Conservation (phyloP, 1,139 yeast genomes). For the Scheffersomyces segobiensis region DNA sequence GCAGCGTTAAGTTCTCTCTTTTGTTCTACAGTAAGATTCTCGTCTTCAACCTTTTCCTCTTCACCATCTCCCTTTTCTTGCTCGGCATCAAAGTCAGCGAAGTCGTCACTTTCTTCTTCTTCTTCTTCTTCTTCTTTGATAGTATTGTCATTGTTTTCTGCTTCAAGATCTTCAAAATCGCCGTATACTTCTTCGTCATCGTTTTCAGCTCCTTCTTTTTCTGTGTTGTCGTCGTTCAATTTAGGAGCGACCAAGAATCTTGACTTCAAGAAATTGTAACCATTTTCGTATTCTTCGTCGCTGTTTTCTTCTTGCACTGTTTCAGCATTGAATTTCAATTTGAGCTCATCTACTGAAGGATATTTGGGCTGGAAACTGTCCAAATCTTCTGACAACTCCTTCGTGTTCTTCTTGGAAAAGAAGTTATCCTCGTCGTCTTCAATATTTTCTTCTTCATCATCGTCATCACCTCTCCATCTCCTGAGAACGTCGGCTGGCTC, state of each 20-base stretch:
- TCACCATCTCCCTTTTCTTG: conserved; percentile 40
- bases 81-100: conserved; percentile 59
- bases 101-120: conserved; percentile 40
- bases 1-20: conserved; percentile 81
- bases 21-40: conserved; percentile 57
- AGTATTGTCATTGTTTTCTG: conserved; percentile 19
- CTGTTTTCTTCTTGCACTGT: conserved; percentile 30
- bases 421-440: conserved; percentile 58
- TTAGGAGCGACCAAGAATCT: conserved; percentile 74
- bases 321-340: conserved; percentile 52
- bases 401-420: conserved; percentile 52
- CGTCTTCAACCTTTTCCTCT: conserved; percentile 36
- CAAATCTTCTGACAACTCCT: conserved; percentile 28
- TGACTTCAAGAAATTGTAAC: conserved; percentile 49
- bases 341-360: conserved; percentile 51
- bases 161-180: conserved; percentile 78
- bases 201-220: conserved; percentile 36
- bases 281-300: conserved; percentile 45
- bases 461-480: conserved; percentile 66
- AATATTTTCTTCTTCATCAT: conserved; percentile 48
- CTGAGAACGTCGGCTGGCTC: conserved; percentile 72
- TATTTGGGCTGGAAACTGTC: conserved; percentile 38
- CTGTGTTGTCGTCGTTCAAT: conserved; percentile 38
- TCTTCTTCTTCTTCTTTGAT: conserved; percentile 19
- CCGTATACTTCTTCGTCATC: conserved; percentile 64